Conservation (phyloP, 495 filamentous ascomycete species). For the Usnea hakonensis region DNA sequence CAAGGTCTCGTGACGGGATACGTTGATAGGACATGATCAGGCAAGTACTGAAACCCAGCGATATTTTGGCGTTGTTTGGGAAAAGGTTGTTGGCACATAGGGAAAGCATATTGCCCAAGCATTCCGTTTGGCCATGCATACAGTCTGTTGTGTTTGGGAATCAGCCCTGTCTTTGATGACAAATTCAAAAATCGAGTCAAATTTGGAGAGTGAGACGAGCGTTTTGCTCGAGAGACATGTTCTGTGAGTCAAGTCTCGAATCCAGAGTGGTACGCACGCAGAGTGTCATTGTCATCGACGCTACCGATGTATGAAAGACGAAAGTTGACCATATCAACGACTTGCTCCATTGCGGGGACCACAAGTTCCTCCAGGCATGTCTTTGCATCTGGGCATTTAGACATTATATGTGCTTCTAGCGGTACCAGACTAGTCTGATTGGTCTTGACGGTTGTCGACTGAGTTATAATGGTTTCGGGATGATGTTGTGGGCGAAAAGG, state of each 20-base stretch:
- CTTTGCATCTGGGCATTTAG: conserved; percentile 83
- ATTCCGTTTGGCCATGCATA: conserved; percentile 84
- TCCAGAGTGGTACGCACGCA: conserved; percentile 26
- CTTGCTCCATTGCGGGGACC: conserved; percentile 75
- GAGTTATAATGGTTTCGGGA: neutral
- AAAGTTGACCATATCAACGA: conserved; percentile 82
- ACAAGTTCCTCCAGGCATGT: conserved; percentile 76
- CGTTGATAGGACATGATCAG: conserved; percentile 59
- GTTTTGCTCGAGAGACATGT: neutral
- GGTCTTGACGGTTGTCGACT: neutral
- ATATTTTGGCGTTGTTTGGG: conserved; percentile 69
- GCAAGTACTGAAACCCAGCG: conserved; percentile 87
- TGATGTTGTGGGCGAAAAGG: too few relatives aligned
- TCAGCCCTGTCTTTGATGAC: neutral
- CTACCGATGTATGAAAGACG: conserved; percentile 78
- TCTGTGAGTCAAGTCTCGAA: neutral
- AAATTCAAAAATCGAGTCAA: neutral
- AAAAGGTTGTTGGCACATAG: conserved; percentile 79
- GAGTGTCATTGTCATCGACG: conserved; percentile 44
- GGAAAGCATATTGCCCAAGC: conserved; percentile 87
- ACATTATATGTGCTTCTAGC: conserved; percentile 88
- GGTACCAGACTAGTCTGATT: conserved; percentile 46
- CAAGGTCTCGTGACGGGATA: conserved; percentile 66
- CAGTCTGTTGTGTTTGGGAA: conserved; percentile 37
- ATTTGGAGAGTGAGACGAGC: neutral